A percentile compares a stretch with the other conserved stretches of the same genome.
phyloP scores from a whole-genome alignment of 306 rosid species.

The Lotus japonicus region DNA sequence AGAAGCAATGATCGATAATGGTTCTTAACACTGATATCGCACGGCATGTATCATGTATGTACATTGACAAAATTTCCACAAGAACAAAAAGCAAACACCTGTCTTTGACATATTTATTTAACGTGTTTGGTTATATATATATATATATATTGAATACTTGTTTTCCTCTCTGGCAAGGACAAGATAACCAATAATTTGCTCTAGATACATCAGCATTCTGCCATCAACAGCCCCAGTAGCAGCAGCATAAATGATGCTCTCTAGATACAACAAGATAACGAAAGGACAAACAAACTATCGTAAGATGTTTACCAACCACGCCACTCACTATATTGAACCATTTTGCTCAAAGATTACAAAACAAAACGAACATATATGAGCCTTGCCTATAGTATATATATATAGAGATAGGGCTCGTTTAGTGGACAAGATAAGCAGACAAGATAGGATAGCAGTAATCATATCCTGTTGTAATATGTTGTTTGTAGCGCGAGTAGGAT shows the following conservation, averaged over 20 bases:
- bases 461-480: too few species aligned
- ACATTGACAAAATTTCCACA: neutral
- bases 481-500: too few species aligned
- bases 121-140: constrained; percentile 7
- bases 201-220: neutral
- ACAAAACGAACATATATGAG: neutral
- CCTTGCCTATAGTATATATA: too few species aligned
- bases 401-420: too few species aligned
- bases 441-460: too few species aligned
- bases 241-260: neutral
- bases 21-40: neutral
- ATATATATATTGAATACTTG: constrained; percentile 10
- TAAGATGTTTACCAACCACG: constrained; percentile 18
- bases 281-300: constrained; percentile 12
- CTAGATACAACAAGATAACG: neutral
- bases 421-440: too few species aligned
- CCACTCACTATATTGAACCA: constrained; percentile 5
- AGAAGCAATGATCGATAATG: neutral
- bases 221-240: neutral
- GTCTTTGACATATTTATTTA: constrained; percentile 2
- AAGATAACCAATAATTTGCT: neutral
- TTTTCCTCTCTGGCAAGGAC: constrained; percentile 6
- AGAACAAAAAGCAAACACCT: neutral
- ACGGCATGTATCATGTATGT: constrained; percentile 14
- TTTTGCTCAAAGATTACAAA: neutral